These are phyloP conservation scores for Dillenia suffruticosa DNA, from an alignment of 164 flowering plant species.

Conservation along the genomic window DNA sequence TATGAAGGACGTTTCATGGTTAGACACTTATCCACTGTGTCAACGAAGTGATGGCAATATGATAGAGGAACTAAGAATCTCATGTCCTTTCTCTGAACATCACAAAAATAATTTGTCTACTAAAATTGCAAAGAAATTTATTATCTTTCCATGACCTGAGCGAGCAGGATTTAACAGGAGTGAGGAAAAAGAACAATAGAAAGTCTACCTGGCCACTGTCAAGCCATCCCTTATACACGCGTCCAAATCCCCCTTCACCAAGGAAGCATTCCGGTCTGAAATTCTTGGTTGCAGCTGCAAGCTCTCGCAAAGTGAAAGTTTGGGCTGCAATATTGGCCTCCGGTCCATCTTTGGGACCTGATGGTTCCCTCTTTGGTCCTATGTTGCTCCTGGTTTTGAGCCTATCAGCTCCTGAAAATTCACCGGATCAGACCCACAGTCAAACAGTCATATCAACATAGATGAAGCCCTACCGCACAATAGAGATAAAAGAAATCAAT, in stretches of 20 bases:
- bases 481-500: background rate
- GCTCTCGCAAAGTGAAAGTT: slow-evolving; percentile 63
- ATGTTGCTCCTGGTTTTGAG: slow-evolving; percentile 36
- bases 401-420: slow-evolving; percentile 45
- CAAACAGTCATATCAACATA: background rate
- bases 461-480: background rate
- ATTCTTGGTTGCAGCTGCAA: slow-evolving; percentile 63
- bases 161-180: background rate
- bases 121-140: no score
- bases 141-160: no score
- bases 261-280: slow-evolving; percentile 56
- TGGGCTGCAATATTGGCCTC: slow-evolving; percentile 49
- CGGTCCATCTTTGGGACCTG: slow-evolving; percentile 30
- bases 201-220: slow-evolving; percentile 55
- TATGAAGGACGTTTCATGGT: no score
- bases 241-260: slow-evolving; percentile 80
- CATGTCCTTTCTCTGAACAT: no score
- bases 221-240: slow-evolving; percentile 58
- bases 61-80: no score
- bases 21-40: no score
- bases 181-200: background rate
- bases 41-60: no score
- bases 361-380: slow-evolving; percentile 30
- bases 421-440: slow-evolving; percentile 1
- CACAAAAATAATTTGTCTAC: no score